phyloP scores from a whole-genome alignment of 805 yeast genomes.

The Candida pseudoglaebosa region DNA sequence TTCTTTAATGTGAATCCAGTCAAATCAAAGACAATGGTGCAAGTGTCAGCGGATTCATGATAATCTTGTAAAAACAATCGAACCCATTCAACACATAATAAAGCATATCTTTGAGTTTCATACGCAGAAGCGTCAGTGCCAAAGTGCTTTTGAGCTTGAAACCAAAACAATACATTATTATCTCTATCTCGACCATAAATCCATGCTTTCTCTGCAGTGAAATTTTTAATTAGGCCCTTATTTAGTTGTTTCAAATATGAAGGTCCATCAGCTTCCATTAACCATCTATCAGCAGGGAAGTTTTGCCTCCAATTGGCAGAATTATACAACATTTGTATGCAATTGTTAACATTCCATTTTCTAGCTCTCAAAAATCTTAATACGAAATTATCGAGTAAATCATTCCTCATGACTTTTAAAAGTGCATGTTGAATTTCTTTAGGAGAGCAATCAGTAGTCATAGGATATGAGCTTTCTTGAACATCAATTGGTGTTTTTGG shows the following conservation, averaged over 20 bases:
- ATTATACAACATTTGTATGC: conserved; percentile 62
- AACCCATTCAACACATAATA: conserved; percentile 71
- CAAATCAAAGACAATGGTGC: conserved; percentile 74
- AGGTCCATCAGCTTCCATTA: conserved; percentile 66
- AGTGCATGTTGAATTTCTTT: neutral
- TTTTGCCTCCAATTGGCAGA: conserved; percentile 71
- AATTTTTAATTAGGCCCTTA: conserved; percentile 47
- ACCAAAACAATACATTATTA: conserved; percentile 73
- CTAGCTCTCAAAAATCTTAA: conserved; percentile 78
- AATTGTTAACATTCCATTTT: conserved; percentile 69
- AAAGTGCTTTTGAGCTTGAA: conserved; percentile 70
- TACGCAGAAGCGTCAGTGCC: conserved; percentile 46
- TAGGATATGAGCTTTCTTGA: neutral
- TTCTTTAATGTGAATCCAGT: conserved; percentile 78
- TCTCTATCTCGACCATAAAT: conserved; percentile 66
- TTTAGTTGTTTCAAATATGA: conserved; percentile 36
- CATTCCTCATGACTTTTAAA: conserved; percentile 44
- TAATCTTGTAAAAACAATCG: conserved; percentile 52
- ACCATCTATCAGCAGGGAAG: conserved; percentile 53
- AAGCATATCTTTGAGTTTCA: conserved; percentile 68
- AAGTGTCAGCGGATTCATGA: conserved; percentile 58
- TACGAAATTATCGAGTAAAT: conserved; percentile 71
- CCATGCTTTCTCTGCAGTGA: conserved; percentile 61
- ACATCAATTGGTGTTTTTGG: conserved; percentile 1
- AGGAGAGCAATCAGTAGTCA: neutral